Evolutionary conservation across 169 alveolate species (phyloP).

Genomic region (Plasmodium berghei): DNA sequence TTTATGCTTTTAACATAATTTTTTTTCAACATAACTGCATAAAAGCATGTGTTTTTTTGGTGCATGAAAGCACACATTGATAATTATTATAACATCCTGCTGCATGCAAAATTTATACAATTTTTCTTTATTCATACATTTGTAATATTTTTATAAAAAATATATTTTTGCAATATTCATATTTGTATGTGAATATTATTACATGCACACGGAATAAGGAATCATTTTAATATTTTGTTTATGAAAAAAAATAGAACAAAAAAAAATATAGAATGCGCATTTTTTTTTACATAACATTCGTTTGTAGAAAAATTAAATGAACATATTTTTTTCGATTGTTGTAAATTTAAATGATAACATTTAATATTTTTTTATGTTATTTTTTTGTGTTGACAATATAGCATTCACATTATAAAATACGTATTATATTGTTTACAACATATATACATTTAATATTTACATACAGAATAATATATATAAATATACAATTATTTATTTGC

Average conservation of each 20-base stretch:
- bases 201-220: constrained; percentile 71
- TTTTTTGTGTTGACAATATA: constrained; percentile 19
- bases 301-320: constrained; percentile 54
- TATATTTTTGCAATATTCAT: constrained; percentile 6
- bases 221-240: constrained; percentile 40
- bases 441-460: constrained; percentile 7
- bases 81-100: constrained; percentile 12
- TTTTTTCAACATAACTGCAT: constrained; percentile 6
- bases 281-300: constrained; percentile 34
- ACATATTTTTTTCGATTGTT: constrained; percentile 34
- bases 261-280: constrained; percentile 35
- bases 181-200: constrained; percentile 31
- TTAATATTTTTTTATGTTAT: constrained; percentile 18
- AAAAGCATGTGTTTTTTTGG: constrained; percentile 37
- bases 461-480: constrained; percentile 8
- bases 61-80: constrained; percentile 65
- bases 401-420: constrained; percentile 25
- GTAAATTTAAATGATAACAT: constrained; percentile 23
- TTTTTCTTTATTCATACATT: constrained; percentile 13
- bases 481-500: constrained; percentile 8
- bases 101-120: constrained; percentile 41
- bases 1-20: constrained; percentile 1
- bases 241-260: constrained; percentile 1
- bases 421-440: constrained; percentile 8
- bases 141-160: constrained; percentile 1